Conservation (phyloP, 768 basidiomycete species). For the Lentinula sp. region DNA sequence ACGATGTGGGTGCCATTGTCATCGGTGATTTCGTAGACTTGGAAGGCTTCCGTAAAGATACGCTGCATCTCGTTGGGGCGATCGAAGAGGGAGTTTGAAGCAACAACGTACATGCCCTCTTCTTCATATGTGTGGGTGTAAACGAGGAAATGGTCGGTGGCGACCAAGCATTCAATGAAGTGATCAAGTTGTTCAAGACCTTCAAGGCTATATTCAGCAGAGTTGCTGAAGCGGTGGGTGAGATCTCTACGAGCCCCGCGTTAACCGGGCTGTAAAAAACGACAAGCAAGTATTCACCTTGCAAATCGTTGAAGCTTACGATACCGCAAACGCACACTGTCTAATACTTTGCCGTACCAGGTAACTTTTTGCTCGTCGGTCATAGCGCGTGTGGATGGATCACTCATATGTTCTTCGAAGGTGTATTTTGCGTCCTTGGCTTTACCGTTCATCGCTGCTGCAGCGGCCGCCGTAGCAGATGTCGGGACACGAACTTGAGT, state of each 20-base stretch:
- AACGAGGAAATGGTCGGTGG: constrained; percentile 89
- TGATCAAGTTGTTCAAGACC: constrained; percentile 70
- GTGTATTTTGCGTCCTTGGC: constrained; percentile 17
- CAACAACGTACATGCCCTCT: constrained; percentile 90
- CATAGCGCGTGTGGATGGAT: constrained; percentile 49
- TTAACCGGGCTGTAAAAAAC: not conserved
- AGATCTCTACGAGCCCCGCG: constrained; percentile 39
- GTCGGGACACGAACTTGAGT: constrained; percentile 78
- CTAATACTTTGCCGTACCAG: constrained; percentile 93
- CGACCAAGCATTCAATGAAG: constrained; percentile 76
- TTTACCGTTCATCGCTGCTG: constrained; percentile 22
- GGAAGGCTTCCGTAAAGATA: constrained; percentile 82
- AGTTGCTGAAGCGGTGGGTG: constrained; percentile 87
- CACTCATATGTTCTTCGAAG: constrained; percentile 28
- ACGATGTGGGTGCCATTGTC: constrained; percentile 45
- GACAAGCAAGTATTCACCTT: constrained; percentile 42
- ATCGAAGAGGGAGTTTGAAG: constrained; percentile 68
- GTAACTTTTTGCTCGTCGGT: constrained; percentile 73
- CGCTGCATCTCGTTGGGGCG: constrained; percentile 71
- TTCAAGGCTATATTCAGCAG: constrained; percentile 85
- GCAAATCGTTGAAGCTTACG: constrained; percentile 93
- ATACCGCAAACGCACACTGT: constrained; percentile 86
- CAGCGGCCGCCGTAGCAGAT: constrained; percentile 7
- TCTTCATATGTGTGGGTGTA: constrained; percentile 85
- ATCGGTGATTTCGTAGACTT: constrained; percentile 57